Percentiles rank a stretch among this genome's conserved stretches.
These are phyloP conservation scores for Nicotiana attenuata DNA, from an alignment of 257 asterid species.

Conservation along the genomic window DNA sequence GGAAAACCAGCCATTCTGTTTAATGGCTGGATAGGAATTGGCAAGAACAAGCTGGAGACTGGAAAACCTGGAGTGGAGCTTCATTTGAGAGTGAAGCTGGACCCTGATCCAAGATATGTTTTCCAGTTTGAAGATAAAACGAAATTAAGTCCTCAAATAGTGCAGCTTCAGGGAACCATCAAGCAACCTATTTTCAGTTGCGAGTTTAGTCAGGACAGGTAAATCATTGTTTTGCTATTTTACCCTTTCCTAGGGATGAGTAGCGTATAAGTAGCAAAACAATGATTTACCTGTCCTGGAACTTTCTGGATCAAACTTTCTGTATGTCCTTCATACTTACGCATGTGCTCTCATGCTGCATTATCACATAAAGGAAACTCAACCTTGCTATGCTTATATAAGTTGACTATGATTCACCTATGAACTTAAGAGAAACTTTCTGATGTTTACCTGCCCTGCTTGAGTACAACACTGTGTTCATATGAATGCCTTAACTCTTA, in stretches of 20 bases:
- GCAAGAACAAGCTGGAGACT: slow-evolving; percentile 62
- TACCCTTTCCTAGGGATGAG: background rate
- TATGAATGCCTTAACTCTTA: too few relatives aligned
- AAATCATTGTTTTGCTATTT: background rate
- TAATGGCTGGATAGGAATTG: slow-evolving; percentile 89
- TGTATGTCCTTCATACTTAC: too few relatives aligned
- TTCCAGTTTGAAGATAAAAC: slow-evolving; percentile 89
- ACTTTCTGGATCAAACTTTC: too few relatives aligned
- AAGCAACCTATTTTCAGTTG: slow-evolving; percentile 96
- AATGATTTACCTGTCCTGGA: too few relatives aligned
- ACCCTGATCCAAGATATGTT: slow-evolving; percentile 93
- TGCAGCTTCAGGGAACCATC: slow-evolving; percentile 80
- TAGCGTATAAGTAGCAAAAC: background rate
- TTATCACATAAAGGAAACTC: too few relatives aligned
- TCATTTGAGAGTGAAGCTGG: slow-evolving; percentile 79
- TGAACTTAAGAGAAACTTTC: too few relatives aligned
- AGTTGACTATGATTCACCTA: too few relatives aligned
- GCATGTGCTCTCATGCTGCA: too few relatives aligned
- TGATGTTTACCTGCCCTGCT: too few relatives aligned
- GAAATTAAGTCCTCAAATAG: slow-evolving; percentile 75
- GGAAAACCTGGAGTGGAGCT: slow-evolving; percentile 77
- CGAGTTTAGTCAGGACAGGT: slow-evolving; percentile 94
- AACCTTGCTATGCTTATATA: too few relatives aligned
- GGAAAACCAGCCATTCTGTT: slow-evolving; percentile 75
- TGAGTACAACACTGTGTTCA: too few relatives aligned